Evolutionary conservation across 1,284 basidiomycete genomes (phyloP), one percentile per base, ranked within the genome.

Genomic region (Cryptococcus sp.): DNA sequence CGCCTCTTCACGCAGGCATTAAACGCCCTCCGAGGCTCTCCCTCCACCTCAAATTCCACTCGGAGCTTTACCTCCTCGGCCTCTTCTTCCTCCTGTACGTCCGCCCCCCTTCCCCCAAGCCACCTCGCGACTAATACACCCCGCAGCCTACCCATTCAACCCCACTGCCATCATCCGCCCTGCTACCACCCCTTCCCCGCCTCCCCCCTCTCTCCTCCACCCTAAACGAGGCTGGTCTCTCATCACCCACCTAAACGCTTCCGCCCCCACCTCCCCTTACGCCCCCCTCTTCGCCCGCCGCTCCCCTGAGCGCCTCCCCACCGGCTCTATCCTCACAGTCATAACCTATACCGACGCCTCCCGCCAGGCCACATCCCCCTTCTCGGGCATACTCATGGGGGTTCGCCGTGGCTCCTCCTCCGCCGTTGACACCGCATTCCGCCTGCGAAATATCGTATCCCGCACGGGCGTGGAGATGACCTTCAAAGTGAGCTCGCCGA

Each of bases 391-490:
- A 46, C 80, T 96, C 52, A 82, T 94, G 69, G 83, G 84, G 45
- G 82, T 92, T 59, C 83, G 88, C 51, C 82, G 90, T 58, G 83
- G 88, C 45, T 92, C 92, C 0, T 33, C 28, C 5, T 4, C 5
- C 4, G 28, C 28, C 9, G 81, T 84, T 28, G 88, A 90, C 77
- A 91, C 90, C 23, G 86, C 84, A 37, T 89, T 96, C 71, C 80
- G 85, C 49, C 77, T 96, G 50, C 83, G 93, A 60, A 96, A 95
- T 77, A 83, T 95, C 64, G 83, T 96, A 56, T 88, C 91, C 67
- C 82, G 89, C 63, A 89, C 87, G 11, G 92, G 91, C 16, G 87
- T 94, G 38, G 92, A 96, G 80, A 87, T 91, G 86, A 87, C 87
- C 69, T 89, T 90, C 78, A 91, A 87, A 71, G 84, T 87, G 60